Base-by-base conservation (phyloP, 805 yeast species). In the Pichia occidentalis region DNA sequence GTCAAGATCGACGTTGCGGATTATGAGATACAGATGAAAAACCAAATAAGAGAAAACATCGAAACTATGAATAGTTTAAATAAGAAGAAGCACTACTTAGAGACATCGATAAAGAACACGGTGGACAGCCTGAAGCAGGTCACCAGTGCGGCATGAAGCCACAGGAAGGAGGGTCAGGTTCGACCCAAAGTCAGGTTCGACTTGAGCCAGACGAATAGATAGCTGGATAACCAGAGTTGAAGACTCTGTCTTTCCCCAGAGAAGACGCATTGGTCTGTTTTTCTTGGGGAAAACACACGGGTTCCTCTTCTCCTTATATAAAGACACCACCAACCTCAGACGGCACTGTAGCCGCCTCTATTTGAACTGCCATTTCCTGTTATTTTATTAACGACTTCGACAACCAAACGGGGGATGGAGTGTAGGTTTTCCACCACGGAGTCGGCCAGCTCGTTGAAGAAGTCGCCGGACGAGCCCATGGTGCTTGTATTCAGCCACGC, bases 341-440 rank as follows among this genome's bases (percentile, higher is more conserved):
- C 95, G 24, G 97, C 97, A 54, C 95, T 80, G 59, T 92, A 90
- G 14, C 95, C 97, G 20, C 95, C 95, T 56, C 95, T 73, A 32
- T 72, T 63, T 6, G 29, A 18, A 12, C 14, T 28, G 37, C 69
- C 62, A 17, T 77, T 71, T 6, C 88, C 80, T 37, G 80, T 68
- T 24, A 88, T 57, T 51, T 73, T 85, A 35, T 73, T 73, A 29
- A 76, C 63, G 4, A 88, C 68, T 60, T 88, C 95, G 45, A 65
- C 70, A 30, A 73, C 48, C 44, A 88, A 79, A 11, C 71, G 71
- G 5, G 92, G 92, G 35, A 80, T 59, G 1, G 79, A 77, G 19
- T 67, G 64, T 30, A 73, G 52, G 23, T 80, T 63, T 40, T 77
- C 83, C 29, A 71, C 61, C 29, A 77, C 64, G 32, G 82, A 73